A percentile compares a stretch with the other conserved stretches of the same genome.
Conservation (phyloP, 2,329 filamentous ascomycete genomes). For the Botrytis paeoniae region DNA sequence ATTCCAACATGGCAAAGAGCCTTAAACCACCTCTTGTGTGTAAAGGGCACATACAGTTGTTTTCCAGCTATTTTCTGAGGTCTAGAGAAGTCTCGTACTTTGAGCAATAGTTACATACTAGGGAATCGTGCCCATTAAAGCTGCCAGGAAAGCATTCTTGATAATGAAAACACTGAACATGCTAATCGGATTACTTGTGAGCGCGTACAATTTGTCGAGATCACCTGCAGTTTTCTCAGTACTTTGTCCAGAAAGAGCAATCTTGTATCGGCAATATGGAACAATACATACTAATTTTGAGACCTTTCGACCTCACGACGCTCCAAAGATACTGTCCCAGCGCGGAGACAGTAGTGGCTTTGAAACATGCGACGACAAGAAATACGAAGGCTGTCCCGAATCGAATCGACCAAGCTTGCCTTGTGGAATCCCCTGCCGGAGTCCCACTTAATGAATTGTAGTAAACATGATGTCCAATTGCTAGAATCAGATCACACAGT, state of each 20-base stretch:
- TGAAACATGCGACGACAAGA: conserved; percentile 19
- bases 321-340: conserved; percentile 28
- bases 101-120: not conserved
- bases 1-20: too few relatives aligned
- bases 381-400: conserved; percentile 27
- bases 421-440: conserved; percentile 1
- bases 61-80: too few relatives aligned
- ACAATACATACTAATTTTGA: not conserved
- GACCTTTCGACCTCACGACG: conserved; percentile 20
- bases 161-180: conserved; percentile 4
- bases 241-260: not conserved
- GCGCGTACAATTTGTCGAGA: conserved; percentile 26
- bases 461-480: conserved; percentile 24
- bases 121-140: not conserved
- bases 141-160: not conserved
- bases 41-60: too few relatives aligned
- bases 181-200: conserved; percentile 24
- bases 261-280: not conserved
- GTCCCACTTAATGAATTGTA: conserved; percentile 21
- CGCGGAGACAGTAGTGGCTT: conserved; percentile 18
- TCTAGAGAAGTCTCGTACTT: not conserved
- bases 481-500: not conserved
- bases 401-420: conserved; percentile 23
- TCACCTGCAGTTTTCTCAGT: conserved; percentile 7
- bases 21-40: too few relatives aligned